Base-by-base conservation (phyloP, 2,329 filamentous ascomycete genomes). In the Cladophialophora carrionii region DNA sequence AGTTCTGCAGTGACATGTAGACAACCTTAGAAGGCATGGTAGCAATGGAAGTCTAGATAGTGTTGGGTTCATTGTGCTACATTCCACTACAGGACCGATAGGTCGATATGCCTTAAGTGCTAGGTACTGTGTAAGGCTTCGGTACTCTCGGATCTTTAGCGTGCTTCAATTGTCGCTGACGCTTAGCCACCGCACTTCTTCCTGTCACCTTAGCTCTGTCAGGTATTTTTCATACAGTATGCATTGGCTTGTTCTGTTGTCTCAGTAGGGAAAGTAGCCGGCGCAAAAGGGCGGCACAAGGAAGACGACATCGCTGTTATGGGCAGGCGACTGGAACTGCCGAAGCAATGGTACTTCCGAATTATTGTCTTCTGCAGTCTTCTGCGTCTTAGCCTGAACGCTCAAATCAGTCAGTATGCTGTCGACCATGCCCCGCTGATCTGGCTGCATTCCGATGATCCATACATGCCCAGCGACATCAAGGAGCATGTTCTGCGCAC, bases 391-490 rank as follows among this genome's bases (percentile, higher is more conserved):
- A 20, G 1, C 1, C 24, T 29, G 20, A 51, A 8, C 48, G 22
- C 20, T 9, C 9, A 26, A 3, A 10, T 51, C 22, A 9, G 20
- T 26, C 48, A 51, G 10, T 26, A 51, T 29, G 48, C 20, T 1
- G 24, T 51, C 48, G 48, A 26, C 20, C 5, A 51, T 17, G 83
- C 82, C 29, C 83, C 83, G 7, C 67, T 84, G 6, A 76, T 84
- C 34, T 84, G 80, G 77, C 76, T 84, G 6, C 78, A 84, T 66
- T 79, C 78, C 31, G 68, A 77, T 65, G 83, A 85, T 65, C 70
- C 73, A 17, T 84, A 82, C 67, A 78, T 79, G 62, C 83, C 83
- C 3, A 82, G 81, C 51, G 81, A 83, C 65, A 79, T 84, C 32
- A 73, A 73, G 37, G 74, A 76, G 10, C 81, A 84, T 68, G 70